Base-by-base conservation (phyloP, 768 basidiomycete species). In the Neoboletus brunneissimus region DNA sequence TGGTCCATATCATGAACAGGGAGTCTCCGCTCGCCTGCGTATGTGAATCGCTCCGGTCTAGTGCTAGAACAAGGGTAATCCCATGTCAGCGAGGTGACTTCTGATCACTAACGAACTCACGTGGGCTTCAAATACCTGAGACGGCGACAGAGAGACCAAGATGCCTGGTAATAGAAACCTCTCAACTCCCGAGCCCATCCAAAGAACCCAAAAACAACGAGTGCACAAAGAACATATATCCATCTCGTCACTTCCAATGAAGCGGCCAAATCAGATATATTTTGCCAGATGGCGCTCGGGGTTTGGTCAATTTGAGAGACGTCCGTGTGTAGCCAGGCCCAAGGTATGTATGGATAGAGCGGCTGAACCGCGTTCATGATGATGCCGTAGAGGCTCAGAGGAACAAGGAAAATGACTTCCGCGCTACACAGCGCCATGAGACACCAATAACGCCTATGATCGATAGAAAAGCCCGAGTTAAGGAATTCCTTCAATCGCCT, bases 161-260 rank as follows among this genome's bases (percentile, higher is more conserved):
- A 65, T 3, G 59, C 67, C 22, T 58, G 47, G 47, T 53, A 47
- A 57, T 82, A 81, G 54, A 78, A 70, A 54, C 60, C 66, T 43
- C 71, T 65, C 13, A 78, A 80, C 55, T 87, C 84, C 37, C 79
- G 79, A 13, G 79, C 78, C 53, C 84, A 81, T 1, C 82, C 79
- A 54, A 85, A 84, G 73, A 85, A 83, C 0, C 56, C 67, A 55
- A 84, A 75, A 63, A 83, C 80, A 4, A 78, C 5, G 42, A 77
- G 66, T 2, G 79, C 71, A 7, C 69, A 73, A 45, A 72, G 20
- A 22, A 77, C 67, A 0, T 60, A 57, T 0, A 65, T 38, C 82
- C 82, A 85, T 4, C 81, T 75, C 0, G 68, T 64, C 12, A 75
- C 42, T 57, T 80, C 74, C 9, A 79, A 7, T 0, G 57, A n/a